Evolutionary conservation across 306 rosid species (phyloP).

Genomic region (Vachellia pachyceras): DNA sequence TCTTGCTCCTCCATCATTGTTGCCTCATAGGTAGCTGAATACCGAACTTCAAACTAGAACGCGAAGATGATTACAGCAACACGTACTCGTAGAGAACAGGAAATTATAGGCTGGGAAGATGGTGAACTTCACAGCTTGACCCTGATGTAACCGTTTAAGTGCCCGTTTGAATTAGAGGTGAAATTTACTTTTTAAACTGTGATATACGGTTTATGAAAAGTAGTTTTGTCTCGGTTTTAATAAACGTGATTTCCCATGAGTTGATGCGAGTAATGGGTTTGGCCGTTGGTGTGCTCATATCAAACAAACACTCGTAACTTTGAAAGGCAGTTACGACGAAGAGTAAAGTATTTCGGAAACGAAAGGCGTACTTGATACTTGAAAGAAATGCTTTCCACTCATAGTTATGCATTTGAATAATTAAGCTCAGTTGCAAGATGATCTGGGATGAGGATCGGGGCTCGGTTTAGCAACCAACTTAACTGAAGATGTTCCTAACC

Average conservation of each 20-base stretch:
- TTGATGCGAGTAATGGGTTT: background rate
- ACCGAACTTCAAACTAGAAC: background rate
- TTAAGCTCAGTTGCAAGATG: slow-evolving; percentile 27
- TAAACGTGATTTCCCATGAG: too few relatives aligned
- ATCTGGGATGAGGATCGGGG: background rate
- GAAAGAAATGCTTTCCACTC: slow-evolving; percentile 4
- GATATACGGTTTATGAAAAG: too few relatives aligned
- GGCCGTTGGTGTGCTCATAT: background rate
- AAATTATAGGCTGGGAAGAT: background rate
- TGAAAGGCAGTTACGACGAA: background rate
- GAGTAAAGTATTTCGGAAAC: background rate
- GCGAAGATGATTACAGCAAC: background rate
- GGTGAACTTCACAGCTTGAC: background rate
- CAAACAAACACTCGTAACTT: background rate
- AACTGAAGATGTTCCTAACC: slow-evolving; percentile 5
- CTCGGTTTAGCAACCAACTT: slow-evolving; percentile 1
- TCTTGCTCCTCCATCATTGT: background rate
- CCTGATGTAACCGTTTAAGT: background rate
- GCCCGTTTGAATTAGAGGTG: too few relatives aligned
- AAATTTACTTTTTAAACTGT: too few relatives aligned
- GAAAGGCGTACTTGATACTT: slow-evolving; percentile 7
- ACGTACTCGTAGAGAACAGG: background rate
- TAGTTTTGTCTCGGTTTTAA: too few relatives aligned
- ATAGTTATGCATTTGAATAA: slow-evolving; percentile 14
- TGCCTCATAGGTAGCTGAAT: background rate